Evolutionary conservation across 371 early-diverging fungal species (phyloP).

Genomic region (Gilbertella persicaria): DNA sequence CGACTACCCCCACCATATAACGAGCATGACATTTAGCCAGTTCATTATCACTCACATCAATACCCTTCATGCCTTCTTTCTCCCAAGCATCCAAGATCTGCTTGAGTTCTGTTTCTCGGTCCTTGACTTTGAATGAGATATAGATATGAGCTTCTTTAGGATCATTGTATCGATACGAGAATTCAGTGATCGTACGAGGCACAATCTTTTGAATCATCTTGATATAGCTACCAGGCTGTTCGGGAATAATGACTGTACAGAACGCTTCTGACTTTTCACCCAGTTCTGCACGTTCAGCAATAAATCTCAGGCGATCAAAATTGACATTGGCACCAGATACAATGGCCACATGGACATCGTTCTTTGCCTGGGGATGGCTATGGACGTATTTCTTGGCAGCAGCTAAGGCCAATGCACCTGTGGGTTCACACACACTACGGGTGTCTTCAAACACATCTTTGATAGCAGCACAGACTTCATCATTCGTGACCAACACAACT

Average conservation of each 20-base stretch:
- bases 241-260: constrained; percentile 89
- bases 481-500: constrained; percentile 87
- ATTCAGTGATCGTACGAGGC: constrained; percentile 89
- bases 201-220: constrained; percentile 76
- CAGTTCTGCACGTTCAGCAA: constrained; percentile 91
- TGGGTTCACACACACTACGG: constrained; percentile 91
- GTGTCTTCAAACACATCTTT: constrained; percentile 98
- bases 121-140: constrained; percentile 79
- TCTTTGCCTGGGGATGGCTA: constrained; percentile 39
- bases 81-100: constrained; percentile 63
- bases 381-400: constrained; percentile 83
- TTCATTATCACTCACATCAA: constrained; percentile 89
- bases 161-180: constrained; percentile 89
- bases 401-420: constrained; percentile 90
- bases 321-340: constrained; percentile 97
- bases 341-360: constrained; percentile 73
- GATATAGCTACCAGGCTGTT: constrained; percentile 86
- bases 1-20: constrained; percentile 85
- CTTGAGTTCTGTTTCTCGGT: constrained; percentile 66
- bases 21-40: constrained; percentile 94
- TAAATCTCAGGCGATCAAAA: constrained; percentile 94
- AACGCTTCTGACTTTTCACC: constrained; percentile 92
- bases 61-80: constrained; percentile 65
- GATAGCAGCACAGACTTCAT: constrained; percentile 98
- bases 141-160: constrained; percentile 81